Conservation (phyloP, 495 filamentous ascomycete species). For the Penicillium paxilli region DNA sequence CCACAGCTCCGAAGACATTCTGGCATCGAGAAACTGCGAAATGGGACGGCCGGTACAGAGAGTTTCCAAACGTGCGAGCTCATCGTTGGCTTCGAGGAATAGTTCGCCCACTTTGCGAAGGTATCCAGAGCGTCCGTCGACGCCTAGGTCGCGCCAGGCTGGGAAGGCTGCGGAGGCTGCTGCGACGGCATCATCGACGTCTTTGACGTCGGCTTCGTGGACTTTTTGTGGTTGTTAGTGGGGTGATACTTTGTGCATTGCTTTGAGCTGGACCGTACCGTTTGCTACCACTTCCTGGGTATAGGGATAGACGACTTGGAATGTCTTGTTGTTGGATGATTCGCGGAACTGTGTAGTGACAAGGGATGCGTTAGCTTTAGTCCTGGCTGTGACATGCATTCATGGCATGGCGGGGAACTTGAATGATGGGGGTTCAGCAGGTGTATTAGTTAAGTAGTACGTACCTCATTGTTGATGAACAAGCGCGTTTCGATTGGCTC, state of each 20-base stretch:
- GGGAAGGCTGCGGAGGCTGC: slow-evolving; percentile 61
- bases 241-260: not conserved
- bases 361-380: not conserved
- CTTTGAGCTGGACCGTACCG: slow-evolving; percentile 17
- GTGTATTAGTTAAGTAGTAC: not conserved
- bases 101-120: slow-evolving; percentile 56
- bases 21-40: slow-evolving; percentile 26
- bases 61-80: slow-evolving; percentile 52
- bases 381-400: not conserved
- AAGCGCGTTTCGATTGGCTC: slow-evolving; percentile 37
- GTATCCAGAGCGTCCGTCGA: slow-evolving; percentile 41
- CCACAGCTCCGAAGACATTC: slow-evolving; percentile 20
- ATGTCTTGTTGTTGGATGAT: slow-evolving; percentile 44
- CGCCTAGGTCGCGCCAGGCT: slow-evolving; percentile 54
- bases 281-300: slow-evolving; percentile 43
- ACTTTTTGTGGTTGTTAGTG: slow-evolving; percentile 24
- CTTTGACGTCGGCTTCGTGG: slow-evolving; percentile 48
- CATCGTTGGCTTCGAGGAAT: slow-evolving; percentile 45
- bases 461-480: slow-evolving; percentile 52
- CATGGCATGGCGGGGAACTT: too few species aligned
- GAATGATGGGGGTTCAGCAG: not conserved
- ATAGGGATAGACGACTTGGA: slow-evolving; percentile 45
- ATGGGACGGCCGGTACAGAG: slow-evolving; percentile 33
- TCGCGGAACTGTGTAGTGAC: slow-evolving; percentile 40
- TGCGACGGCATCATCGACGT: slow-evolving; percentile 59